phyloP scores from a whole-genome alignment of 148 eudicot genomes.

The Talinum fruticosum region DNA sequence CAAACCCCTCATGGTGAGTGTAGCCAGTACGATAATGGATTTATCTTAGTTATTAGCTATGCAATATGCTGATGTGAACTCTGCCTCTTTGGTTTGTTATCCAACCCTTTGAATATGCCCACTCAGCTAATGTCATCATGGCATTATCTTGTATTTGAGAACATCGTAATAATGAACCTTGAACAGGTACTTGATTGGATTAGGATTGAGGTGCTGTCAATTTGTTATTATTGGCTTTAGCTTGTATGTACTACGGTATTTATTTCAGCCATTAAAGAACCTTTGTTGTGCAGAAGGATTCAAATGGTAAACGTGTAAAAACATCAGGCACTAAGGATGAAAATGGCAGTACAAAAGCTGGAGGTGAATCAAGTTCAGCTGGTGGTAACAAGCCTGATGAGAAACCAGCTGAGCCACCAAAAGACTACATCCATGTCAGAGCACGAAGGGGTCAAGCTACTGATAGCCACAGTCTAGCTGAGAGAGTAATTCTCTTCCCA shows the following conservation, averaged over 20 bases:
- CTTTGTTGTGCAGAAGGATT: constrained; percentile 42
- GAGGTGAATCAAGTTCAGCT: constrained; percentile 57
- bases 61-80: background rate
- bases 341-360: constrained; percentile 47
- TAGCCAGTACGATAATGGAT: background rate
- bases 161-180: background rate
- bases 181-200: background rate
- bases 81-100: background rate
- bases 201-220: background rate
- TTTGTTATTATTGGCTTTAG: background rate
- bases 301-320: constrained; percentile 56
- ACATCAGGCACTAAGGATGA: constrained; percentile 45
- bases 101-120: background rate
- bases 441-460: constrained; percentile 99
- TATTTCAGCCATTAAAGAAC: constrained; percentile 10
- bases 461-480: constrained; percentile 96
- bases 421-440: constrained; percentile 96
- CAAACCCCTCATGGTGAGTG: background rate
- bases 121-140: background rate
- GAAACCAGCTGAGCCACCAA: constrained; percentile 59
- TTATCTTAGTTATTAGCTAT: background rate
- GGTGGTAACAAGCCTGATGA: constrained; percentile 44
- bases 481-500: constrained; percentile 56
- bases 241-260: constrained; percentile 4
- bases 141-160: background rate